Evolutionary conservation across 257 asterid genomes (phyloP).

Genomic region (Datura wrightii): DNA sequence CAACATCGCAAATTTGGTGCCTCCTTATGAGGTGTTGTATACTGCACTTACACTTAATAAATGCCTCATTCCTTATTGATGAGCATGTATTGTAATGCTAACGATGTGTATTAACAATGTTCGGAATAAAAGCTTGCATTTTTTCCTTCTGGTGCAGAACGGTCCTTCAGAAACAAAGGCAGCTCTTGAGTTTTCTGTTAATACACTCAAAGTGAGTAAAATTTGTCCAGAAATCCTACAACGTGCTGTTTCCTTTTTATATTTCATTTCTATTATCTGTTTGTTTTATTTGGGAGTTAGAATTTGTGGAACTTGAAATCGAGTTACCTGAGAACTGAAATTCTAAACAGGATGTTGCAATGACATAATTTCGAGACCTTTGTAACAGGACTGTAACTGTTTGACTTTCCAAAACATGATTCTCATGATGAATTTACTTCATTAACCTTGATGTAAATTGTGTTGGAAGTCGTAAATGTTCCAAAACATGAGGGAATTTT

Average conservation of each 20-base stretch:
- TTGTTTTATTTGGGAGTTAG: not conserved
- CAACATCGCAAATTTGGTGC: slow-evolving; percentile 91
- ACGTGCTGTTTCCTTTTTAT: not conserved
- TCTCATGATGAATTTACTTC: slow-evolving; percentile 5
- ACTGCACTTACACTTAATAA: not conserved
- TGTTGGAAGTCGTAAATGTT: not conserved
- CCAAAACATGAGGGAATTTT: not conserved
- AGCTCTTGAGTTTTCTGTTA: slow-evolving; percentile 96
- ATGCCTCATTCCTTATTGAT: not conserved
- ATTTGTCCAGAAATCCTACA: not conserved
- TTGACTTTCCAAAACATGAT: slow-evolving; percentile 10
- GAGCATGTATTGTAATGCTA: not conserved
- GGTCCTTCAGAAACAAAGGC: slow-evolving; percentile 96
- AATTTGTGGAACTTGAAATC: not conserved
- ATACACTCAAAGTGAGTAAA: slow-evolving; percentile 74
- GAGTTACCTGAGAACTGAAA: slow-evolving; percentile 1
- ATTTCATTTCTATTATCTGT: slow-evolving; percentile 9
- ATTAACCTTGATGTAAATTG: not conserved
- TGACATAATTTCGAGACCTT: not conserved
- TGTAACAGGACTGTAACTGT: not conserved
- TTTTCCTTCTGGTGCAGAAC: slow-evolving; percentile 60
- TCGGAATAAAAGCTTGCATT: not conserved
- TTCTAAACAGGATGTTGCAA: not conserved
- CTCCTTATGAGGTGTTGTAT: slow-evolving; percentile 72
- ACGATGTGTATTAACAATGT: not conserved